Conservation (phyloP, 2,329 filamentous ascomycete species). For the Paecilomyces dactylethromorphus region DNA sequence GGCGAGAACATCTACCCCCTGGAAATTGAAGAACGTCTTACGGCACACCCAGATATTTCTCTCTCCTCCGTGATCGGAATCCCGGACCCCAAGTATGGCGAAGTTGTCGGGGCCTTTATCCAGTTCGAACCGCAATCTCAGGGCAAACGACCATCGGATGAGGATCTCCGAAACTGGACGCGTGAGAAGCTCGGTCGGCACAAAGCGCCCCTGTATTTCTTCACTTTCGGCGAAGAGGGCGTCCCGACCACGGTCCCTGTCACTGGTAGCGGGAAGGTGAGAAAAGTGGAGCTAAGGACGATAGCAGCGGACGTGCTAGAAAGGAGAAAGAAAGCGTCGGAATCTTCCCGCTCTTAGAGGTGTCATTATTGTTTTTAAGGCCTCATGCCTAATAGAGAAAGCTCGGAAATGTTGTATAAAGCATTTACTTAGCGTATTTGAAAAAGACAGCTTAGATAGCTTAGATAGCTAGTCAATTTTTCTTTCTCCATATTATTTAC, state of each 20-base stretch:
- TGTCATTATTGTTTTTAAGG: not conserved
- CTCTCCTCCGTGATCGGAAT: conserved; percentile 66
- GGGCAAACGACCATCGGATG: conserved; percentile 22
- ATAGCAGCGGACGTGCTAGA: conserved; percentile 32
- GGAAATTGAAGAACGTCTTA: conserved; percentile 68
- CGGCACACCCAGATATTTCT: conserved; percentile 55
- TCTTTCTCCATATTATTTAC: not conserved
- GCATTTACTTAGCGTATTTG: not conserved
- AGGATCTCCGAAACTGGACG: conserved; percentile 57
- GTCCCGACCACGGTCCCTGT: conserved; percentile 50
- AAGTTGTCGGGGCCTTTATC: conserved; percentile 62
- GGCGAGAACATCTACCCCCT: conserved; percentile 69
- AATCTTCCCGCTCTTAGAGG: not conserved
- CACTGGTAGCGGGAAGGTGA: conserved; percentile 64
- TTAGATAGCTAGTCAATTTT: not conserved
- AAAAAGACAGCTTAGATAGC: not conserved
- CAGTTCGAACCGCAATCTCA: not conserved
- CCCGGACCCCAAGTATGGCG: conserved; percentile 64
- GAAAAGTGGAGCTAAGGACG: conserved; percentile 53
- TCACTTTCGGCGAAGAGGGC: conserved; percentile 63
- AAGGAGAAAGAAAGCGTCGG: conserved; percentile 33
- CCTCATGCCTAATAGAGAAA: not conserved
- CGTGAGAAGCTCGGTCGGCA: conserved; percentile 56
- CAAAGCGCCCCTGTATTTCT: conserved; percentile 64
- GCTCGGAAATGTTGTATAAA: not conserved